A percentile compares a stretch with the other conserved stretches of the same genome.
Conservation (phyloP, 169 alveolate species). For the Plasmodium vivax region DNA sequence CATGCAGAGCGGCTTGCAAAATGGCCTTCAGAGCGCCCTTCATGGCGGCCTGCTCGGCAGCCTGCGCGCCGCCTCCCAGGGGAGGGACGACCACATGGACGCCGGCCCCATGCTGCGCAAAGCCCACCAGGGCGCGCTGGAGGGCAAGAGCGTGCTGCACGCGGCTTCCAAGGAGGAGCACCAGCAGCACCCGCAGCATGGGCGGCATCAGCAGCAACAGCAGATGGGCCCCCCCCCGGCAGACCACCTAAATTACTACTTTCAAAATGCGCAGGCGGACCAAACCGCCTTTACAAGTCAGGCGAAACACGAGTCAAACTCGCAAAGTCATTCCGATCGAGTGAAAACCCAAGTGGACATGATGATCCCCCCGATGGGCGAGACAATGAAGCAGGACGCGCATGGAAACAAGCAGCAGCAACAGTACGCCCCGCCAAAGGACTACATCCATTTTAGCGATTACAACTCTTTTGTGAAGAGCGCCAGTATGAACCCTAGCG, state of each 20-base stretch:
- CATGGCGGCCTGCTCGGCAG: neutral
- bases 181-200: conserved; percentile 28
- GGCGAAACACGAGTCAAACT: neutral
- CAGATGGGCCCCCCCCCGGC: conserved; percentile 4
- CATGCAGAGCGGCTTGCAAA: neutral
- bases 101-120: neutral
- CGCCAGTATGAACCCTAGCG: neutral
- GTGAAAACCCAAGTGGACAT: neutral
- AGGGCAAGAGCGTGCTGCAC: neutral
- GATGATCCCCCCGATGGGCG: neutral
- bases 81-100: neutral
- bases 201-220: neutral
- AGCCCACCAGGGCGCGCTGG: neutral
- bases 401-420: neutral
- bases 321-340: neutral
- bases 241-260: conserved; percentile 31
- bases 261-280: conserved; percentile 19
- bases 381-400: neutral
- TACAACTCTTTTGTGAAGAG: conserved; percentile 4
- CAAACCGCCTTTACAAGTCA: neutral
- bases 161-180: conserved; percentile 1
- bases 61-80: neutral
- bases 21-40: neutral
- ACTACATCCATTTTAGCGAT: neutral
- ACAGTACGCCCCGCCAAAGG: neutral